Conservation (phyloP, 2,329 filamentous ascomycete genomes). For the Talaromyces atroroseus region DNA sequence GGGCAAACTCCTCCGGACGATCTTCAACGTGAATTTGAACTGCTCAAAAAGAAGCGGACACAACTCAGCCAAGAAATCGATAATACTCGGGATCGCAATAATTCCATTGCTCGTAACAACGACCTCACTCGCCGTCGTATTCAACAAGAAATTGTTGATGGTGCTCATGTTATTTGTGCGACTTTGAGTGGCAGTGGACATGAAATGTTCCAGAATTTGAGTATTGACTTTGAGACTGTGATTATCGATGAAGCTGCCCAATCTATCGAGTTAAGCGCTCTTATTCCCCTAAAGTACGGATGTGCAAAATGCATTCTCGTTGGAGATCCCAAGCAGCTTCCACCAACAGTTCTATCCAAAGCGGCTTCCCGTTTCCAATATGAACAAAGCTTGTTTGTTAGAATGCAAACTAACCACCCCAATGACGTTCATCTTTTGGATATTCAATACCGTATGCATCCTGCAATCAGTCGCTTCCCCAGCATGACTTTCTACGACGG, state of each 20-base stretch:
- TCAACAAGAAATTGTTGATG: constrained; percentile 86
- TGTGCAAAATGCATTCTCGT: constrained; percentile 96
- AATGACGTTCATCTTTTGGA: constrained; percentile 90
- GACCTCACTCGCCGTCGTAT: constrained; percentile 78
- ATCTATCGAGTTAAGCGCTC: constrained; percentile 91
- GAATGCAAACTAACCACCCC: constrained; percentile 92
- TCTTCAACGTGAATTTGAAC: constrained; percentile 71
- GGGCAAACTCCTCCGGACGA: constrained; percentile 39
- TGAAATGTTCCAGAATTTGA: constrained; percentile 91
- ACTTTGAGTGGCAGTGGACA: constrained; percentile 94
- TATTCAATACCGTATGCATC: constrained; percentile 98
- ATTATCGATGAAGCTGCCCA: constrained; percentile 98
- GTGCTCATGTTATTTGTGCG: constrained; percentile 87
- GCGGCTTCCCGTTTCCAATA: constrained; percentile 90
- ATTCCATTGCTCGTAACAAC: constrained; percentile 71
- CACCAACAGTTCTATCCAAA: constrained; percentile 90
- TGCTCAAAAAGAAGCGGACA: constrained; percentile 69
- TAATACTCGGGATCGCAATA: constrained; percentile 77
- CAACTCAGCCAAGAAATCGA: constrained; percentile 80
- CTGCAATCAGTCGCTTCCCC: constrained; percentile 87
- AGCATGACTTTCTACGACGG: constrained; percentile 90
- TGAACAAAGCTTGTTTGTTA: constrained; percentile 95
- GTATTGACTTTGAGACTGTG: constrained; percentile 96
- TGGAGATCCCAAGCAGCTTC: constrained; percentile 94
- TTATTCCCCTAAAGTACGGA: constrained; percentile 96